A percentile compares a stretch with the other conserved stretches of the same genome.
Evolutionary conservation across 805 yeast species (phyloP).

Genomic region (Wickerhamiella parazyma): DNA sequence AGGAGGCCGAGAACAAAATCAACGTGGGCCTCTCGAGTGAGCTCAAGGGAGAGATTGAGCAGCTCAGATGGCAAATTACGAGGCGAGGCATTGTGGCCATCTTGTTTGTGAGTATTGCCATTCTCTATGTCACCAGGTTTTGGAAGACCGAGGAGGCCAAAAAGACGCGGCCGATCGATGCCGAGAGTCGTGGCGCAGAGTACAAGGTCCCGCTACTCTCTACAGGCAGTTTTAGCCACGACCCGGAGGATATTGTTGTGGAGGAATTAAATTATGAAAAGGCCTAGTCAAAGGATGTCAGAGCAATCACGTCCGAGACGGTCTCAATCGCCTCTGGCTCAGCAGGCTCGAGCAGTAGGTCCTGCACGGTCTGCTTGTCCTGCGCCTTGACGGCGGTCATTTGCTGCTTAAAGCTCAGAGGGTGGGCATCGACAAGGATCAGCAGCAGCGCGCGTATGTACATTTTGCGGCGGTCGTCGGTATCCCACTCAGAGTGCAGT

Average conservation of each 20-base stretch:
- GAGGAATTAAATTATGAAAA: constrained; percentile 24
- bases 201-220: constrained; percentile 21
- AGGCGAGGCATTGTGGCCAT: constrained; percentile 75
- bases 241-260: constrained; percentile 24
- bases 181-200: constrained; percentile 16
- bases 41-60: constrained; percentile 74
- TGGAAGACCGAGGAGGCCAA: constrained; percentile 23
- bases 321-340: constrained; percentile 10
- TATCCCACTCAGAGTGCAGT: constrained; percentile 15
- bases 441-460: constrained; percentile 21
- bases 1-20: constrained; percentile 73
- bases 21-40: constrained; percentile 70
- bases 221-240: constrained; percentile 22
- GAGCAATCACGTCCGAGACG: constrained; percentile 31
- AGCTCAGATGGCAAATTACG: constrained; percentile 84
- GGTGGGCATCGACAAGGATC: constrained; percentile 22
- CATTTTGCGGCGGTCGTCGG: constrained; percentile 12
- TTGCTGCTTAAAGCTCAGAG: constrained; percentile 24
- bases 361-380: constrained; percentile 15
- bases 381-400: constrained; percentile 34
- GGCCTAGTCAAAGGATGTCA: constrained; percentile 34
- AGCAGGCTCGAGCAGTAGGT: constrained; percentile 13
- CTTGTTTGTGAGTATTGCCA: constrained; percentile 45
- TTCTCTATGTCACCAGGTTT: constrained; percentile 38
- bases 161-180: constrained; percentile 12